These are phyloP conservation scores for Fusarium sp. DNA, from an alignment of 2,329 filamentous ascomycete genomes.

Conservation along the genomic window DNA sequence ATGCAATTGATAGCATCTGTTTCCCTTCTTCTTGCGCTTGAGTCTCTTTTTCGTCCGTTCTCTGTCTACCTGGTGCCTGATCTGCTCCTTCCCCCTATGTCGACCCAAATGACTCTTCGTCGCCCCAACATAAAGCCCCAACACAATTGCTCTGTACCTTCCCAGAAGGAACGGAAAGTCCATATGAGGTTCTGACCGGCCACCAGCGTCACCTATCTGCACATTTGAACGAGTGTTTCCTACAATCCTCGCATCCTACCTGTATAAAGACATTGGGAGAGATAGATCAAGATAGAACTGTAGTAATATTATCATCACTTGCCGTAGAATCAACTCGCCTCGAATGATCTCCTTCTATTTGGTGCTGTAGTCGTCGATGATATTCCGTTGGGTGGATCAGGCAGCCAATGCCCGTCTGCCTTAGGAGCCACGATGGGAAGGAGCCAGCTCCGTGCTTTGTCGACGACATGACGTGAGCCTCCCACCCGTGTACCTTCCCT, in stretches of 20 bases:
- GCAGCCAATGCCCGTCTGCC: background rate
- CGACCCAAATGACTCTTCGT: background rate
- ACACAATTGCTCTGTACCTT: background rate
- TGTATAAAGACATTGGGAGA: background rate
- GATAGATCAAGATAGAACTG: background rate
- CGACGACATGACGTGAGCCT: background rate
- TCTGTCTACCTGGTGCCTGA: too few relatives aligned
- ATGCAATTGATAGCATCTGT: background rate
- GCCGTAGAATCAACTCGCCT: background rate
- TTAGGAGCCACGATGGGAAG: background rate
- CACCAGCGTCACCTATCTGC: background rate
- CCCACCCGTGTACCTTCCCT: constrained; percentile 1
- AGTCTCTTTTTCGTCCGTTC: background rate
- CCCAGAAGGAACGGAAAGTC: background rate
- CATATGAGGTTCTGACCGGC: accelerated
- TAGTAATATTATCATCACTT: background rate
- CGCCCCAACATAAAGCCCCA: background rate
- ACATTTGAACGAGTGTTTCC: background rate
- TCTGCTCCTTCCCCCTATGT: background rate
- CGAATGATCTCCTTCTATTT: background rate
- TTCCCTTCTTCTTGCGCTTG: background rate
- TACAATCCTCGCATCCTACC: background rate
- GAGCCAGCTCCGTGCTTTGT: background rate
- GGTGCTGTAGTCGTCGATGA: too few relatives aligned
- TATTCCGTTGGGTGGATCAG: background rate